phyloP scores from a whole-genome alignment of 306 rosid species.

The Vigna nakashimae region DNA sequence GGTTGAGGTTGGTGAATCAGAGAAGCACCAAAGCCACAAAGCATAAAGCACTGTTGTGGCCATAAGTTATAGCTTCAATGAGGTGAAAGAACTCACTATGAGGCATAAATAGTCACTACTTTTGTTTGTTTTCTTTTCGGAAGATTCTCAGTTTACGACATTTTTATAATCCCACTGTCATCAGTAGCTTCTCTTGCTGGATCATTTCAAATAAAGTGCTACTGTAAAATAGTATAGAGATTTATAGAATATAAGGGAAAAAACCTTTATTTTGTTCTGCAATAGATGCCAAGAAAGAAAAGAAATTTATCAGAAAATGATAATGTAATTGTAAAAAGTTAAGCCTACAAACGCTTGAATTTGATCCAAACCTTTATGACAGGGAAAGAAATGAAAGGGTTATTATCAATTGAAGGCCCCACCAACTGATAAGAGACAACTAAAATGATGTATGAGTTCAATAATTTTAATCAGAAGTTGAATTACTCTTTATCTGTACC shows the following conservation, averaged over 20 bases:
- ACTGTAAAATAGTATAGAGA: too few species aligned
- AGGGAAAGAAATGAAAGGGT: conserved; percentile 13
- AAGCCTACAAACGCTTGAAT: not conserved
- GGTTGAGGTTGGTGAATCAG: conserved; percentile 46
- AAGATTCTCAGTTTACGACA: conserved; percentile 25
- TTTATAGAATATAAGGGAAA: too few species aligned
- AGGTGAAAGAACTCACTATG: not conserved
- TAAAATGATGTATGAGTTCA: conserved; percentile 21
- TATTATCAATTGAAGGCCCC: conserved; percentile 31
- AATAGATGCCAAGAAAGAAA: too few species aligned
- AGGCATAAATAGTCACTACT: conserved; percentile 23
- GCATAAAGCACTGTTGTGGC: conserved; percentile 27
- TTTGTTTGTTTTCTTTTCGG: conserved; percentile 23
- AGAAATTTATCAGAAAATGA: too few species aligned
- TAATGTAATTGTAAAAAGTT: not conserved
- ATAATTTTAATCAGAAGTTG: conserved; percentile 23
- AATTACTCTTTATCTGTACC: not conserved
- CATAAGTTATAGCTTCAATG: conserved; percentile 12
- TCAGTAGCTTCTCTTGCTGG: conserved; percentile 2
- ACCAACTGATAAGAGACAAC: conserved; percentile 18
- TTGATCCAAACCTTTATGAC: not conserved
- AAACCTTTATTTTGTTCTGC: too few species aligned
- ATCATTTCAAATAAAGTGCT: too few species aligned
- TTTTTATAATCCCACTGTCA: conserved; percentile 26
- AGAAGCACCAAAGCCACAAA: conserved; percentile 38